A percentile compares a stretch with the other conserved stretches of the same genome.
These are phyloP conservation scores for Abrus precatorius DNA, from an alignment of 306 rosid species.

Conservation along the genomic window DNA sequence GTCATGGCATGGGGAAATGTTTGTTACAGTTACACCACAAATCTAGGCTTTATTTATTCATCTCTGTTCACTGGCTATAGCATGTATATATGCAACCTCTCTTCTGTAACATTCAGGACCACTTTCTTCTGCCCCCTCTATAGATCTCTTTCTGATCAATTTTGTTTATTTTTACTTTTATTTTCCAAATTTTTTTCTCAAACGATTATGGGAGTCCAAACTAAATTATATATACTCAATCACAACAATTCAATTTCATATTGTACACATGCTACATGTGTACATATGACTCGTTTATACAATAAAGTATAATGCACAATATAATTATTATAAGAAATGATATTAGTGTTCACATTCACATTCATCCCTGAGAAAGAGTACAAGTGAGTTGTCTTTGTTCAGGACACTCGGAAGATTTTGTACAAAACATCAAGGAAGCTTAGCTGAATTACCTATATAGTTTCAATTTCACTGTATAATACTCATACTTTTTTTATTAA, in stretches of 20 bases:
- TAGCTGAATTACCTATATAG: background rate
- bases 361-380: background rate
- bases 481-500: background rate
- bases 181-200: too few species aligned
- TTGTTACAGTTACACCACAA: conserved; percentile 22
- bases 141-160: background rate
- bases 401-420: background rate
- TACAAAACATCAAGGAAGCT: background rate
- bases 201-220: background rate
- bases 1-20: background rate
- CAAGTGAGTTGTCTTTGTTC: background rate
- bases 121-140: conserved; percentile 23
- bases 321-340: conserved; percentile 20
- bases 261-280: conserved; percentile 6
- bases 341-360: background rate
- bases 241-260: background rate
- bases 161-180: background rate
- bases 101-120: conserved; percentile 11
- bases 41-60: conserved; percentile 39
- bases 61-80: background rate
- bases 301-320: background rate
- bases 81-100: background rate
- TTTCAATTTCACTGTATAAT: background rate
- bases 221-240: background rate
- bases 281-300: background rate